Base-by-base conservation (phyloP, 2,329 filamentous ascomycete species). In the Trichoderma cornu-damae region DNA sequence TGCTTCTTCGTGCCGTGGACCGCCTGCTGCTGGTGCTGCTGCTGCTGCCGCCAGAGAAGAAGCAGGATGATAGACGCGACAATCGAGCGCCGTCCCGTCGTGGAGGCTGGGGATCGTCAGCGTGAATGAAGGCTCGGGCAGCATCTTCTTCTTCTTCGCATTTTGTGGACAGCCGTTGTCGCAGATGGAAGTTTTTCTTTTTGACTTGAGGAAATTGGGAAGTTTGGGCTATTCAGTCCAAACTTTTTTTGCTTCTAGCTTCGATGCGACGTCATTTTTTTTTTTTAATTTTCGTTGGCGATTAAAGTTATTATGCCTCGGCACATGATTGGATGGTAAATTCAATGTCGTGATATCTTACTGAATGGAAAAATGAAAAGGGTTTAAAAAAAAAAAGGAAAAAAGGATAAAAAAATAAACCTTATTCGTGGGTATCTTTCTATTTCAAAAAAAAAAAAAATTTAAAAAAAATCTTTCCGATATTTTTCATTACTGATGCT, bases 71-170 rank as follows among this genome's bases (percentile, higher is more conserved):
- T 94, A 95, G 59, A 97, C 74, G 58, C 93, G 88, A 68, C 91
- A 95, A 64, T 92, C 83, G 57, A 99, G 83, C 9, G 79, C 75
- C 9, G 80, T 82, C 59, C 86, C 82, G 71, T 96, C 92, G 71
- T 95, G 82, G 51, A 96, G 73, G 58, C 91, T 96, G 30, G 92
- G 92, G 57, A 97, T 84, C 20, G 85, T 87, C 69, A 96, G 89
- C 65, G 80, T 82, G 61, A 86, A 67, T 43, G 77, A 77, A 30
- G 83, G 82, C 63, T 77, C 75, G 54, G 81, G 81, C 55, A 85
- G 79, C 76, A 81, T 81, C 58, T 62, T 71, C 57, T 49, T 47
- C 22, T 49, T 38, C 30, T 34, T 57, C 28, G 57, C 57, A 60
- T 51, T 48, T 48, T 59, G 58, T 44, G 18, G 30, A 32, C 37